These are phyloP conservation scores for Pachyrhizus erosus DNA, from an alignment of 306 rosid genomes.

Conservation along the genomic window DNA sequence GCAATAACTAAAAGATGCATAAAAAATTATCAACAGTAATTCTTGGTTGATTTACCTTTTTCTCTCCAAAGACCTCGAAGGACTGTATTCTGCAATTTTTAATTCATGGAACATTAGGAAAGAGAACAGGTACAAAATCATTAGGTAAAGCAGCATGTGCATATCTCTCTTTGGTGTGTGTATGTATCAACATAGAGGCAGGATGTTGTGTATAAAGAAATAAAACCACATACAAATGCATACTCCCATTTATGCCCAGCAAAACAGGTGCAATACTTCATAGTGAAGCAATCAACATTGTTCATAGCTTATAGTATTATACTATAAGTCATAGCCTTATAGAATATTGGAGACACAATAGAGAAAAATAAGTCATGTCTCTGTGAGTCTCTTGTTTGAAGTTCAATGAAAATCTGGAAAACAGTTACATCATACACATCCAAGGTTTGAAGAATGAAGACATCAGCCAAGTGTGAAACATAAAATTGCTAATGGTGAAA, in stretches of 20 bases:
- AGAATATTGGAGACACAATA: slow-evolving; percentile 10
- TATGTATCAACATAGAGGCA: background rate
- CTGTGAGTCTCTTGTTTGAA: slow-evolving; percentile 9
- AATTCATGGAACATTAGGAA: slow-evolving; percentile 49
- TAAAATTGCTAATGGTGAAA: slow-evolving; percentile 32
- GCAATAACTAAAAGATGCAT: background rate
- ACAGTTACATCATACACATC: background rate
- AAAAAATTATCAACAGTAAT: slow-evolving; percentile 14
- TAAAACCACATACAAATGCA: slow-evolving; percentile 14
- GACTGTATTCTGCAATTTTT: slow-evolving; percentile 72
- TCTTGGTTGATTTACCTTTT: slow-evolving; percentile 56
- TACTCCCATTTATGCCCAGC: slow-evolving; percentile 10
- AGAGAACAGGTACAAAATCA: slow-evolving; percentile 34
- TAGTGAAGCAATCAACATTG: slow-evolving; percentile 11
- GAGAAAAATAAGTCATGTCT: background rate
- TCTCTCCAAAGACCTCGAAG: slow-evolving; percentile 67
- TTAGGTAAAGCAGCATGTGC: slow-evolving; percentile 26
- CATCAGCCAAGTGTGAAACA: slow-evolving; percentile 29
- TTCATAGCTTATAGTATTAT: slow-evolving; percentile 35
- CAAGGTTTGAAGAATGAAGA: slow-evolving; percentile 31
- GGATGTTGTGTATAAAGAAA: slow-evolving; percentile 20
- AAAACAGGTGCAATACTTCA: slow-evolving; percentile 35
- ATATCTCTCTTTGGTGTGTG: background rate
- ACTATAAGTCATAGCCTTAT: slow-evolving; percentile 20
- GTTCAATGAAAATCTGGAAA: slow-evolving; percentile 29